These are phyloP conservation scores for Gentiana dahurica DNA, from an alignment of 257 asterid genomes.

Conservation along the genomic window DNA sequence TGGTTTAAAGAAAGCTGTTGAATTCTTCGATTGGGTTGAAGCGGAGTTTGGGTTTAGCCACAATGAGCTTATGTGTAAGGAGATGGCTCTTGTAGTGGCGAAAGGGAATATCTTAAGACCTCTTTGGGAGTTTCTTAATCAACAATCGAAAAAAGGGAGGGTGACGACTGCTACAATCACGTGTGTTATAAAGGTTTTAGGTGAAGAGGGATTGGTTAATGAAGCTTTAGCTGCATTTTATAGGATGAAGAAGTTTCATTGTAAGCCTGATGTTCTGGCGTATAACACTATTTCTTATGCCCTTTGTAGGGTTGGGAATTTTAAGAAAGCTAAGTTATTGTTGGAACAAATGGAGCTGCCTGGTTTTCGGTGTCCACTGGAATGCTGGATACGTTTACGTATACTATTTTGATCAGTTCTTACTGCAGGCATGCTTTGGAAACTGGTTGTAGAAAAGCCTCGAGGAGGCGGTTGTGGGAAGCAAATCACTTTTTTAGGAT, in stretches of 20 bases:
- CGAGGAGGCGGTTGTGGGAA: slow-evolving; percentile 79
- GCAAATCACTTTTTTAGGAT: slow-evolving; percentile 81
- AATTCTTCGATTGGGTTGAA: too few species aligned
- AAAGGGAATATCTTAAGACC: too few species aligned
- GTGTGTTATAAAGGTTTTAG: too few species aligned
- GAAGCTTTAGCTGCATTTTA: slow-evolving; percentile 42
- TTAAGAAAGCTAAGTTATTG: slow-evolving; percentile 69
- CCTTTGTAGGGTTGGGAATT: slow-evolving; percentile 74
- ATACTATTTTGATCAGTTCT: slow-evolving; percentile 64
- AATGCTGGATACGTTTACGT: slow-evolving; percentile 64
- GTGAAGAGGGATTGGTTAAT: too few species aligned
- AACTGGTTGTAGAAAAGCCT: slow-evolving; percentile 74
- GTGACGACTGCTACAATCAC: too few species aligned
- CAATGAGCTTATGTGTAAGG: too few species aligned
- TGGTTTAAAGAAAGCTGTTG: too few species aligned
- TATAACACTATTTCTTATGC: slow-evolving; percentile 61
- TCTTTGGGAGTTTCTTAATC: too few species aligned
- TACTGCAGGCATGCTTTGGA: slow-evolving; percentile 59
- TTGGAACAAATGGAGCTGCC: slow-evolving; percentile 86
- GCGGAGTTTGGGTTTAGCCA: too few species aligned
- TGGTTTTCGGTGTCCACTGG: slow-evolving; percentile 73
- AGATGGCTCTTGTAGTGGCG: too few species aligned
- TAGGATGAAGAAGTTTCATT: slow-evolving; percentile 81
- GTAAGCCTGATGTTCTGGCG: slow-evolving; percentile 73
- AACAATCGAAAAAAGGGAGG: too few species aligned